Base-by-base conservation (phyloP, 129 eudicot genomes). In the Erigeron canadensis region DNA sequence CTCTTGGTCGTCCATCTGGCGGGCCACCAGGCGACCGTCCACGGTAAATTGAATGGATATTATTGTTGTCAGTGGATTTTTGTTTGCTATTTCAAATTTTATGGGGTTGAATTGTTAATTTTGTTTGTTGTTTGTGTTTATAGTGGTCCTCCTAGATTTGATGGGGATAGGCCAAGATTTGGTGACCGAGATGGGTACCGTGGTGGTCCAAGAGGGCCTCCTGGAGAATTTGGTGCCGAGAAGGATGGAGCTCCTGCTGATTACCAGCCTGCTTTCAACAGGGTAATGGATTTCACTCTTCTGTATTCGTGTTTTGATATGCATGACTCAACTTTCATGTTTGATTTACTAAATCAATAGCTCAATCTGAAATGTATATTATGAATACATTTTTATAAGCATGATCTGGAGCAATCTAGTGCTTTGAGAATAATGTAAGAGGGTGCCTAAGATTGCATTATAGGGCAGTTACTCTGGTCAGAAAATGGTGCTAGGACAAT, bases 181-280 rank as follows among this genome's bases (percentile, higher is more conserved):
- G 91, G 97, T 65, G 98, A 94, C 41, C 78, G 98, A 39, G 98
- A 94, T 55, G 97, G 98, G 0, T 94, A 94, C 74, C 91, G 98
- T 41, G 88, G 83, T 69, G 98, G 97, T 16, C 90, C 90, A 37
- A 84, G 96, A 77, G 98, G 96, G 1, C 92, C 95, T 63, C 77
- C 91, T 1, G 98, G 98, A 19, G 98, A 94, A 43, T 89, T 87
- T 7, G 91, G 85, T 23, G 96, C 84, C 66, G 97, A 94, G n/a
- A 94, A 94, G 80, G 93, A 91, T 22, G 98, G 98, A 61, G 98
- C 98, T 71, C 98, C 98, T 0, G 97, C 98, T 58, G 98, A 90
- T 60, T 94, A 73, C 76, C 96, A 94, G 71, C 98, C 98, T 68
- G 85, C 97, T 51, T 94, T 89, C 67, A 77, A 77, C 77, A 87